Evolutionary conservation across 2,329 filamentous ascomycete genomes (phyloP), one percentile per base, ranked within the genome.

Genomic region (Aspergillus niger): DNA sequence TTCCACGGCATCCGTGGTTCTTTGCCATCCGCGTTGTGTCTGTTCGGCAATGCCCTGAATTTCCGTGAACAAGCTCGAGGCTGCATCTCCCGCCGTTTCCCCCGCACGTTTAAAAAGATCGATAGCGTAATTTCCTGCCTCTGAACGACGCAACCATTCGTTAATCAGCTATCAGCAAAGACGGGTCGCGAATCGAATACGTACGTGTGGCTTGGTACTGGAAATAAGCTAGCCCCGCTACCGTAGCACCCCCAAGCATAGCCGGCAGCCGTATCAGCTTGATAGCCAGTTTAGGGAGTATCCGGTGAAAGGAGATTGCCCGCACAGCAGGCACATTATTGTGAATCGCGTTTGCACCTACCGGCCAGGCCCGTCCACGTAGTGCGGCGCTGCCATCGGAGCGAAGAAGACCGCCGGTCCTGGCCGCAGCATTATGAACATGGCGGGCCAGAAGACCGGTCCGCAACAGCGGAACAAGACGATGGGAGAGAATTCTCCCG

Each of bases 161-260:
- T 41, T 10, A 32, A 36, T 32, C n/a, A 58, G 5, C 28, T 17
- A 24, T 63, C 68, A 38, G 54, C 49, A 52, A 26, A 20, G 3
- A 13, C 8, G 32, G 24, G 30, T 5, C 47, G 30, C 3, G 28
- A 4, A 10, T 36, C 5, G 20, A 30, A 36, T 62, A 84, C 90
- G 64, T 84, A 93, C 91, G 91, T 58, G 89, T 88, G 64, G 95
- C 94, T 78, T 99, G 95, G 74, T 99, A 98, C 74, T 99, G 95
- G 52, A 99, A 80, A 84, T 97, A 99, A 26, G 92, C 92, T 61
- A 96, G 80, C 2, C 91, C 91, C 13, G 91, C 93, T 66, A 99
- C 86, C 71, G 92, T 91, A 50, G 93, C 85, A 44, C 92, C 92
- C 44, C 94, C 95, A 70, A 97, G 93, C 80, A 97, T 89, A 60